Percentiles rank a stretch among this genome's conserved stretches.
Evolutionary conservation across 2,329 filamentous ascomycete genomes (phyloP).

Genomic region (Alternaria incomplexa): DNA sequence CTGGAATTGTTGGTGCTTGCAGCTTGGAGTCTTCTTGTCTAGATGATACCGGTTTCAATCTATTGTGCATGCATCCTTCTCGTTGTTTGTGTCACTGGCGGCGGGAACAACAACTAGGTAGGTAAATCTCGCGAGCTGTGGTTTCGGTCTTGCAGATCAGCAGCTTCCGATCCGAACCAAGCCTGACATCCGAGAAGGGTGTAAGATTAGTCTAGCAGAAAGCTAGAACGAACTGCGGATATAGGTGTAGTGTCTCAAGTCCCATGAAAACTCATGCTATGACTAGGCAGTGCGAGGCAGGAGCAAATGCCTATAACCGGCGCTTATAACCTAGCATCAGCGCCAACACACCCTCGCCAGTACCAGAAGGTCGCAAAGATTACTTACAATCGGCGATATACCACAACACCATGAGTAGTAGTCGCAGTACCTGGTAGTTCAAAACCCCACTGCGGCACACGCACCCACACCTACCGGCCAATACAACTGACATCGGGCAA

Average conservation of each 20-base stretch:
- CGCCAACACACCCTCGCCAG: not conserved
- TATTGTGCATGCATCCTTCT: not conserved
- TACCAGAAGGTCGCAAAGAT: not conserved
- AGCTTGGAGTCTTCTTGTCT: not conserved
- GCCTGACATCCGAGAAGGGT: not conserved
- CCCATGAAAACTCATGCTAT: not conserved
- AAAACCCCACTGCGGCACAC: not conserved
- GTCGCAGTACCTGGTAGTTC: not conserved
- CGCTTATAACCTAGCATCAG: not conserved
- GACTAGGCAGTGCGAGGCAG: not conserved
- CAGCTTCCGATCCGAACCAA: not conserved
- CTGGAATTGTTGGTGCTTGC: not conserved
- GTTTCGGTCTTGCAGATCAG: not conserved
- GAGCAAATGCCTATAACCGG: not conserved
- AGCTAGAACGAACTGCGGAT: not conserved
- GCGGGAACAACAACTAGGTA: not conserved
- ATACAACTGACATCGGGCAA: not conserved
- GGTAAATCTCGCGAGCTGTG: not conserved
- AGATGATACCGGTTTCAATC: not conserved
- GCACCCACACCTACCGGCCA: not conserved
- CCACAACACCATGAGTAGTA: not conserved
- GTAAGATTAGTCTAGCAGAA: not conserved
- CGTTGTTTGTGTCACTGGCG: not conserved
- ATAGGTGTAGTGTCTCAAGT: not conserved
- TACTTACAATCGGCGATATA: not conserved